Evolutionary conservation across 306 rosid species (phyloP).

Genomic region (Astragalus glycyphyllos): DNA sequence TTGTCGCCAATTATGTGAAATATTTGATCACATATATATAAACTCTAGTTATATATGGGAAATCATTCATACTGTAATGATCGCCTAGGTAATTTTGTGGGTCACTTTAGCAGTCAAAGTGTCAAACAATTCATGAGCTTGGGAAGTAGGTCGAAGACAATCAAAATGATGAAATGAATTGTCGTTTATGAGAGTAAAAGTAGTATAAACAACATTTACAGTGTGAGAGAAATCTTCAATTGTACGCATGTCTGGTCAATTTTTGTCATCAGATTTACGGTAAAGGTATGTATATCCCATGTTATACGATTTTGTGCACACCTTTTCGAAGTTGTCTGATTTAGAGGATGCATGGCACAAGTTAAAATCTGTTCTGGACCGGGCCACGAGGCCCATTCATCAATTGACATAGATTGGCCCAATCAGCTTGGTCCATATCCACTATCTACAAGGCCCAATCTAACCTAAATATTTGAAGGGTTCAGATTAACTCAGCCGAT

Average conservation of each 20-base stretch:
- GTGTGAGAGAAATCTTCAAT: conserved; percentile 39
- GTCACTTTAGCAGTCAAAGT: conserved; percentile 15
- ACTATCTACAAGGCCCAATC: no score
- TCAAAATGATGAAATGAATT: conserved; percentile 33
- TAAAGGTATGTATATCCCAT: conserved; percentile 42
- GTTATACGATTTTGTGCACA: conserved; percentile 38
- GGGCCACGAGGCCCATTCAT: no score
- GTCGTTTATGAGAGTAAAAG: conserved; percentile 46
- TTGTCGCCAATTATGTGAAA: conserved; percentile 2
- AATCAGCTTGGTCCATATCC: no score
- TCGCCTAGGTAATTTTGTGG: conserved; percentile 22
- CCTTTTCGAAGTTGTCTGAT: conserved; percentile 39
- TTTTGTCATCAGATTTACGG: conserved; percentile 36
- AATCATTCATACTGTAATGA: conserved; percentile 35
- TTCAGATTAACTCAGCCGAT: no score
- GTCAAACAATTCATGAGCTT: conserved; percentile 35
- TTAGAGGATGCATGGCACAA: conserved; percentile 32
- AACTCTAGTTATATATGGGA: conserved; percentile 16
- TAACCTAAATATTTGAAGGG: no score
- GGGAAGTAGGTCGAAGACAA: conserved; percentile 16
- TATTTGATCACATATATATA: conserved; percentile 16
- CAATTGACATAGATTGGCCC: no score
- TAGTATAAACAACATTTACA: conserved; percentile 24
- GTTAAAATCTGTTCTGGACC: no score
- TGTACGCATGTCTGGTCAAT: conserved; percentile 49